phyloP scores from a whole-genome alignment of 352 stramenopile species.

The Phytopythium aichiense region DNA sequence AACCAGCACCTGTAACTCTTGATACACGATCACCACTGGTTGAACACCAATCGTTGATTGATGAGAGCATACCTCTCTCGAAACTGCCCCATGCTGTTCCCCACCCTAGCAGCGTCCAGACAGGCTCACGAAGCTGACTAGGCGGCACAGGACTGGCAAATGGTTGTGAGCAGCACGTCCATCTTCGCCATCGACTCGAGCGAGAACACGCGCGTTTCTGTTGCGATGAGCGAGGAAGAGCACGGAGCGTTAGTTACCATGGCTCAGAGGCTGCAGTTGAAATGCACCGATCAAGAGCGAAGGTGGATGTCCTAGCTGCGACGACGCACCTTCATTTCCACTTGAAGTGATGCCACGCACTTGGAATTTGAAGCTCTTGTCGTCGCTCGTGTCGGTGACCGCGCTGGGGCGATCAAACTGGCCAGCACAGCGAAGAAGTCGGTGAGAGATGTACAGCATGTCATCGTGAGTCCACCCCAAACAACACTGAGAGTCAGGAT shows the following conservation, averaged over 20 bases:
- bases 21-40: not conserved
- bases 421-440: not conserved
- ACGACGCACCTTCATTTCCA: conserved; percentile 44
- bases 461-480: not conserved
- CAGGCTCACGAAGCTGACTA: not conserved
- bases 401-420: conserved; percentile 68
- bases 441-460: conserved; percentile 1
- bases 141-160: conserved; percentile 37
- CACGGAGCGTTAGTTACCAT: not conserved
- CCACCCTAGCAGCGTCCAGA: no score
- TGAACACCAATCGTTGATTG: not conserved
- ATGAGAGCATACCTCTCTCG: not conserved
- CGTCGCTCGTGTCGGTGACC: conserved; percentile 57
- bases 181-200: conserved; percentile 54
- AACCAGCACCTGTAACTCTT: not conserved
- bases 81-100: not conserved
- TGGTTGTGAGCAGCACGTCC: conserved; percentile 35
- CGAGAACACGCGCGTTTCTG: conserved; percentile 70
- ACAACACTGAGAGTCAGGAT: conserved; percentile 7
- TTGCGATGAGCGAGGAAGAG: conserved; percentile 1
- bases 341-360: conserved; percentile 47
- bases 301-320: not conserved
- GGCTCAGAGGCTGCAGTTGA: not conserved
- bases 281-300: not conserved
- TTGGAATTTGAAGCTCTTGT: conserved; percentile 58